Conservation (phyloP, 306 rosid genomes). For the Castanea mollissima region DNA sequence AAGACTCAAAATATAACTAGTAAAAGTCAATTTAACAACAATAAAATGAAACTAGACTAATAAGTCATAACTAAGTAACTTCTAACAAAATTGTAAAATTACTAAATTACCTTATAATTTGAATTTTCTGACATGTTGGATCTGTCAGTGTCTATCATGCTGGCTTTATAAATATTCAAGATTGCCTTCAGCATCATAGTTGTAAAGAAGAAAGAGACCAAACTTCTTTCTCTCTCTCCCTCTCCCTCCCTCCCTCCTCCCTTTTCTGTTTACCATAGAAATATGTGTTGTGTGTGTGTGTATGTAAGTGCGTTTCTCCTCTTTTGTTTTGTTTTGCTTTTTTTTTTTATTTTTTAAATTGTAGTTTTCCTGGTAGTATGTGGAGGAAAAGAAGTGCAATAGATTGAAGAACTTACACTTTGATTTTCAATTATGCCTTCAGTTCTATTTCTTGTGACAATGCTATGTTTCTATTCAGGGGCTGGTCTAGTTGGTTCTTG, state of each 20-base stretch:
- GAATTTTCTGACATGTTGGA: no score
- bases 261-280: not conserved
- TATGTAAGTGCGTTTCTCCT: not conserved
- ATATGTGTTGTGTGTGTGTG: no score
- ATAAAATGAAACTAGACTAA: not conserved
- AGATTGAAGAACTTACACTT: not conserved
- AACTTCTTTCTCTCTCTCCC: not conserved
- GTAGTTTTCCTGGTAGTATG: not conserved
- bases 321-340: no score
- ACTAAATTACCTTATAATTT: no score
- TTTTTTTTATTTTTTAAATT: no score
- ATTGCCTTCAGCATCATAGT: not conserved
- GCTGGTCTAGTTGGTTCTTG: not conserved
- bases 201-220: not conserved
- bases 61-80: no score
- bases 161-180: not conserved
- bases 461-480: not conserved
- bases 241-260: no score
- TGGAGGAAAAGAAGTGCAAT: not conserved
- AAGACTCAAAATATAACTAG: not conserved
- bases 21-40: not conserved
- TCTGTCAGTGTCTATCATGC: no score
- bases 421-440: not conserved
- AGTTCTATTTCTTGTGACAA: not conserved
- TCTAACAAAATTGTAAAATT: no score